These are phyloP conservation scores for Hortiboletus flavorubellus DNA, from an alignment of 768 basidiomycete genomes.

Conservation along the genomic window DNA sequence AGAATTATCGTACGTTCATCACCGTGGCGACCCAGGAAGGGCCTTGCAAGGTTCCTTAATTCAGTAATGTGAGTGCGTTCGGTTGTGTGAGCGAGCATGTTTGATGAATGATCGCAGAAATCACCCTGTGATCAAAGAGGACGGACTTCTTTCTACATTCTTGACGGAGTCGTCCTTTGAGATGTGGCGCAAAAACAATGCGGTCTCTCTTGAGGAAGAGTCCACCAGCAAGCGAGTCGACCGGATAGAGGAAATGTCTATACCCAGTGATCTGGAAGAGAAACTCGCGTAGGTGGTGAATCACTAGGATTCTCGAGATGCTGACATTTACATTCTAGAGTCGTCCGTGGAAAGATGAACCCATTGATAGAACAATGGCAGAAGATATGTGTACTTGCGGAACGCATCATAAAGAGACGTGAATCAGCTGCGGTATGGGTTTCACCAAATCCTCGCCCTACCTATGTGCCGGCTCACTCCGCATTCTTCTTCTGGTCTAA, in stretches of 20 bases:
- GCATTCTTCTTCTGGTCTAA: slow-evolving; percentile 49
- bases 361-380: slow-evolving; percentile 90
- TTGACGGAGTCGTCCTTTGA: slow-evolving; percentile 83
- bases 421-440: slow-evolving; percentile 89
- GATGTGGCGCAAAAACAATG: slow-evolving; percentile 76
- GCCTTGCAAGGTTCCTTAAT: slow-evolving; percentile 74
- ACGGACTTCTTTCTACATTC: slow-evolving; percentile 79
- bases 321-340: slow-evolving; percentile 39
- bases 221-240: slow-evolving; percentile 76
- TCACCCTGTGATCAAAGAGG: slow-evolving; percentile 88
- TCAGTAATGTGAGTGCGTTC: slow-evolving; percentile 62
- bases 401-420: slow-evolving; percentile 85
- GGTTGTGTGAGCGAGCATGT: background rate
- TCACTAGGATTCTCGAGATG: background rate
- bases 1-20: background rate
- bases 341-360: slow-evolving; percentile 71
- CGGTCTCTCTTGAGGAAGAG: slow-evolving; percentile 84
- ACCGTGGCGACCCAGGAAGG: slow-evolving; percentile 50
- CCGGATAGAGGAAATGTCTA: slow-evolving; percentile 83
- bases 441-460: slow-evolving; percentile 56
- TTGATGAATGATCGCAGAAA: slow-evolving; percentile 49
- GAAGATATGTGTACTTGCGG: slow-evolving; percentile 79
- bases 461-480: slow-evolving; percentile 69
- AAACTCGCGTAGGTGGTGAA: slow-evolving; percentile 63
- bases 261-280: slow-evolving; percentile 89